Evolutionary conservation across 78 protist genomes (phyloP).

Genomic region (Dictyostelium firmibasis): DNA sequence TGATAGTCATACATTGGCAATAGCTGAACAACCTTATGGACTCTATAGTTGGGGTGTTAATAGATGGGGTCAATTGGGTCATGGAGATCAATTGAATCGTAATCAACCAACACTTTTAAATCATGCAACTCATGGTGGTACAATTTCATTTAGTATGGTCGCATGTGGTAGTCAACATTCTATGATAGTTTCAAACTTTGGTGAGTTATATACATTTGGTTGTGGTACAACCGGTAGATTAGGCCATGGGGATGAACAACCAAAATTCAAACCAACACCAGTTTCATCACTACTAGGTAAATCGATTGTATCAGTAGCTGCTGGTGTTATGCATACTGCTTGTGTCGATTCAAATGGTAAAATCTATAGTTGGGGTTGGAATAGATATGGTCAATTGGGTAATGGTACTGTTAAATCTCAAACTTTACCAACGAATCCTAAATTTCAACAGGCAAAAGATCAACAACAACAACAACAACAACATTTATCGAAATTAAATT

Average conservation of each 20-base stretch:
- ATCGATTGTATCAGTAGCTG: neutral
- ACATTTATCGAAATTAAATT: neutral
- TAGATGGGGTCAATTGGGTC: constrained; percentile 70
- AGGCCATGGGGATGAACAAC: constrained; percentile 54
- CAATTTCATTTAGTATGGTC: neutral
- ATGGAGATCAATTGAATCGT: constrained; percentile 32
- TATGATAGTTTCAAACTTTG: constrained; percentile 54
- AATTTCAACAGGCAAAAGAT: neutral
- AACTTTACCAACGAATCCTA: neutral
- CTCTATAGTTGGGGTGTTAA: constrained; percentile 55
- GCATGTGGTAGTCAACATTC: constrained; percentile 75
- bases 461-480: neutral
- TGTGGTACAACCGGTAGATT: constrained; percentile 65
- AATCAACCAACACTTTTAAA: neutral
- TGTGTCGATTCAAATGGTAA: constrained; percentile 21
- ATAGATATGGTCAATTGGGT: constrained; percentile 84
- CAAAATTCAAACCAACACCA: constrained; percentile 25
- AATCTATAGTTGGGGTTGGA: constrained; percentile 71
- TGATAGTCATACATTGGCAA: constrained; percentile 42
- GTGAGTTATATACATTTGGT: constrained; percentile 74
- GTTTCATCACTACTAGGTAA: constrained; percentile 30
- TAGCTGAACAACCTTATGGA: neutral
- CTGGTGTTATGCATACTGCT: constrained; percentile 62
- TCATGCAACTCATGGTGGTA: neutral
- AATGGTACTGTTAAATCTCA: constrained; percentile 22